Base-by-base conservation (phyloP, 192 early-diverging fungal species). In the Backusella mclennaniae region DNA sequence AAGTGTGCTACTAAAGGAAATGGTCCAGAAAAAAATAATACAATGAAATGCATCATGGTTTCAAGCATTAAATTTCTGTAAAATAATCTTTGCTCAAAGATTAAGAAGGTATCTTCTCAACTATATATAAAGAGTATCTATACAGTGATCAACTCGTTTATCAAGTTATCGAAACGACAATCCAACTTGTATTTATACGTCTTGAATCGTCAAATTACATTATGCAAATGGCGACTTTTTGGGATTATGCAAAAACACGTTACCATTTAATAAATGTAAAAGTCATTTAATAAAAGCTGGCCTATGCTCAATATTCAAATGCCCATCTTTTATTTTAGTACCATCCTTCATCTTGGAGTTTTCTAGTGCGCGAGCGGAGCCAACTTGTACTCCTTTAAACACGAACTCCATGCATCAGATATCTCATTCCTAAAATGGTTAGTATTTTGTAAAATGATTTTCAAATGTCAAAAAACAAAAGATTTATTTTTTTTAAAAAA, bases 391-490 rank as follows among this genome's bases (percentile, higher is more conserved):
- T n/a, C 46, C 19, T 49, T 49, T 49, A n/a, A 6, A 49, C 1
- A n/a, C 6, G 19, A 49, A 49, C n/a, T 49, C 46, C 17, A 49
- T 49, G 46, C 46, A 49, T 49, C 46, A 49, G 46, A 7, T n/a
- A 49, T 6, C 29, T 63, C 26, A 23, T 63, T 63, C 56, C 56
- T 29, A 63, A 63, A 63, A 63, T 63, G 56, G 56, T 29, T 63
- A 63, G 56, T 63, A 0, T 29, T 23, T 23, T 23, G 21, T 59
- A 26, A 8, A 26, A 59, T 59, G 53, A 26, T 59, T 59, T 23
- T 59, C 53, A 59, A 59, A 59, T 59, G 53, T 59, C 53, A 59
- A 59, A 53, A 59, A 59, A 59, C 21, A 59, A 21, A 59, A 21
- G 23, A 23, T 59, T 44, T 17, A 17, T 59, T 59, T 19, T 59